phyloP scores from a whole-genome alignment of 1,139 yeast species.

The Debaryomycetaceae sp. region DNA sequence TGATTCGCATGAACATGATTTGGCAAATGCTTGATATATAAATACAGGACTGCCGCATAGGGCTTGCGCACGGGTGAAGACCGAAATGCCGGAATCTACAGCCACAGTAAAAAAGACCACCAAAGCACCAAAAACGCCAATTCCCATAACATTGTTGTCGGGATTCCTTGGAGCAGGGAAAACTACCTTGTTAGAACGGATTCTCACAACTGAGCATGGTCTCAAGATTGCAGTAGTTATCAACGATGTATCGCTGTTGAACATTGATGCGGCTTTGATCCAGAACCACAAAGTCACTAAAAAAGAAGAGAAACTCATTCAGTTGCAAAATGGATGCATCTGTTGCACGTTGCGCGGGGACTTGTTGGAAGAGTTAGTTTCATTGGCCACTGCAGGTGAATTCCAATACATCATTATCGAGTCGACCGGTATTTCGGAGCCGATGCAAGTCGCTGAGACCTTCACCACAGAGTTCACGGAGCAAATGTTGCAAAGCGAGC shows the following conservation, averaged over 20 bases:
- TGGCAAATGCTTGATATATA: too few species aligned
- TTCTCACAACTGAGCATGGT: constrained; percentile 27
- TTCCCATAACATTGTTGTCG: constrained; percentile 32
- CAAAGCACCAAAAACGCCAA: constrained; percentile 9
- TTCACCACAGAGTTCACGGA: constrained; percentile 30
- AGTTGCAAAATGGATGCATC: constrained; percentile 36
- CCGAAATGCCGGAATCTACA: too few species aligned
- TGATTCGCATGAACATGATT: too few species aligned
- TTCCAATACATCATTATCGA: constrained; percentile 34
- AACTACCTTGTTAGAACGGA: constrained; percentile 32
- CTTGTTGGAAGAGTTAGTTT: constrained; percentile 28
- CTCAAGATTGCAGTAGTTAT: constrained; percentile 32
- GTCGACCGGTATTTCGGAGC: constrained; percentile 36
- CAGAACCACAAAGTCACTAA: constrained; percentile 26
- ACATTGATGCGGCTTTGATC: constrained; percentile 32
- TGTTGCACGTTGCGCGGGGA: constrained; percentile 39
- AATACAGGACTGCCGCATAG: too few species aligned
- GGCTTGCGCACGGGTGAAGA: too few species aligned
- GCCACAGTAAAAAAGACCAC: neutral
- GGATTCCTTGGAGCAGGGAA: constrained; percentile 38
- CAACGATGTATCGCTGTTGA: constrained; percentile 28
- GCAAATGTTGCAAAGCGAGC: constrained; percentile 12
- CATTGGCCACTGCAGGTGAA: constrained; percentile 19
- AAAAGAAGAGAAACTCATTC: constrained; percentile 31
- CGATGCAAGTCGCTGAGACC: constrained; percentile 41